phyloP scores from a whole-genome alignment of 768 basidiomycete species.

The Kwoniella mangroviensis region DNA sequence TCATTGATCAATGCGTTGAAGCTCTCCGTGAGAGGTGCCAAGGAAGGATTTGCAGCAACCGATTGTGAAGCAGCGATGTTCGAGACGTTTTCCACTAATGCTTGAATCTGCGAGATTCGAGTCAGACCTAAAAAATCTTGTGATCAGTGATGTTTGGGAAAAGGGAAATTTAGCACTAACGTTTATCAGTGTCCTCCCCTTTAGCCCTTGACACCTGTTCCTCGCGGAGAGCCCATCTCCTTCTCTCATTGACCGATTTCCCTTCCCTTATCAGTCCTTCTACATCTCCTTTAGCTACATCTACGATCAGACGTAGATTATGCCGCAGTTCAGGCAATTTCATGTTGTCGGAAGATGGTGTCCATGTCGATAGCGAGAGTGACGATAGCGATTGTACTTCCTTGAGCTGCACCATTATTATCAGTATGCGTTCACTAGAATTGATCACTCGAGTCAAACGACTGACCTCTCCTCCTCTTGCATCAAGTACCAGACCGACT shows the following conservation, averaged over 20 bases:
- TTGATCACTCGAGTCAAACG: not conserved
- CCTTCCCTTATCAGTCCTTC: constrained; percentile 90
- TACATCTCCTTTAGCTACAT: constrained; percentile 79
- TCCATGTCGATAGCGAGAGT: constrained; percentile 73
- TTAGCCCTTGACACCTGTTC: constrained; percentile 71
- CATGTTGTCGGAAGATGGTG: constrained; percentile 81
- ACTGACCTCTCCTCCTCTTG: constrained; percentile 86
- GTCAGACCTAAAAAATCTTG: constrained; percentile 66
- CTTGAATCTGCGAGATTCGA: constrained; percentile 75
- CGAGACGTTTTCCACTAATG: constrained; percentile 74
- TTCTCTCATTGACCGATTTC: constrained; percentile 76
- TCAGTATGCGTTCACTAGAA: not conserved
- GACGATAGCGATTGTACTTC: constrained; percentile 86
- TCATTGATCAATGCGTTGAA: constrained; percentile 75
- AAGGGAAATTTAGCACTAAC: constrained; percentile 59
- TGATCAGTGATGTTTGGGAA: too few species aligned
- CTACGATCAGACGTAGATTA: constrained; percentile 84
- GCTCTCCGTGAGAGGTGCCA: constrained; percentile 73
- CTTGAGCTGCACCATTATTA: constrained; percentile 65
- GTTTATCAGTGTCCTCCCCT: constrained; percentile 75
- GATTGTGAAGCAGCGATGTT: constrained; percentile 68
- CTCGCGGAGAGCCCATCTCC: constrained; percentile 73
- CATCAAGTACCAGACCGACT: constrained; percentile 89
- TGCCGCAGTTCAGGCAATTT: constrained; percentile 96
- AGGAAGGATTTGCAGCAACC: constrained; percentile 68